Conservation (phyloP, 1,284 basidiomycete species). For the Cutaneotrichosporon dermatis region DNA sequence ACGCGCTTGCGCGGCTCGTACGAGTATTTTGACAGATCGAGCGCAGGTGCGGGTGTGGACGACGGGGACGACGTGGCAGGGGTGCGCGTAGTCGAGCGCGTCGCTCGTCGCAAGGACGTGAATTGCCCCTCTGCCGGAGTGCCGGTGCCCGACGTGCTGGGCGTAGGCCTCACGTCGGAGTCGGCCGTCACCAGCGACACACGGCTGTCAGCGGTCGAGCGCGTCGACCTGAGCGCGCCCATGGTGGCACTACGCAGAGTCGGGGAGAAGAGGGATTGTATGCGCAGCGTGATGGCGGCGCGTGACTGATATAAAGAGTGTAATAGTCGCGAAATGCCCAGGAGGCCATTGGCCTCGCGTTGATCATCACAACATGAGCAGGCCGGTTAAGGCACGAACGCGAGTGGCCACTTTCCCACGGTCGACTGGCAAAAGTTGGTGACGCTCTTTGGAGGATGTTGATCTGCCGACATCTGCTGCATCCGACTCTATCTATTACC, state of each 20-base stretch:
- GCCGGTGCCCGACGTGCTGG: too few species aligned
- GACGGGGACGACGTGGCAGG: neutral
- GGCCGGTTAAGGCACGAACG: neutral
- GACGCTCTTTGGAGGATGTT: neutral
- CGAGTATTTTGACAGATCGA: slow-evolving; percentile 23
- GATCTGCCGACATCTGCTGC: too few species aligned
- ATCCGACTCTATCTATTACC: too few species aligned
- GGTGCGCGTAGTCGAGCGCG: slow-evolving; percentile 18
- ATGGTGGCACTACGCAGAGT: neutral
- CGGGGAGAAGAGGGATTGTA: neutral
- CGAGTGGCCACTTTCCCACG: slow-evolving; percentile 18
- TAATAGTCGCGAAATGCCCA: too few species aligned
- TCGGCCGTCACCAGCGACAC: slow-evolving; percentile 17
- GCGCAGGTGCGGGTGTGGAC: neutral
- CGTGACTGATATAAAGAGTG: too few species aligned
- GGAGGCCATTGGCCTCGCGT: too few species aligned
- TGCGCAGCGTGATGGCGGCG: neutral
- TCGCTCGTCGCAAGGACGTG: slow-evolving; percentile 23
- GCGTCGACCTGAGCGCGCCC: slow-evolving; percentile 10
- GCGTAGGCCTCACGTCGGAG: slow-evolving; percentile 1
- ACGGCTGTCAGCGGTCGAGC: slow-evolving; percentile 13
- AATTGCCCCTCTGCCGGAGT: slow-evolving; percentile 2
- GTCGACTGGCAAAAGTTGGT: slow-evolving; percentile 15
- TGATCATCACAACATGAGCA: neutral
- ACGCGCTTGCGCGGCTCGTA: slow-evolving; percentile 18